phyloP scores from a whole-genome alignment of 148 eudicot genomes.

The Amaranthus palmeri region DNA sequence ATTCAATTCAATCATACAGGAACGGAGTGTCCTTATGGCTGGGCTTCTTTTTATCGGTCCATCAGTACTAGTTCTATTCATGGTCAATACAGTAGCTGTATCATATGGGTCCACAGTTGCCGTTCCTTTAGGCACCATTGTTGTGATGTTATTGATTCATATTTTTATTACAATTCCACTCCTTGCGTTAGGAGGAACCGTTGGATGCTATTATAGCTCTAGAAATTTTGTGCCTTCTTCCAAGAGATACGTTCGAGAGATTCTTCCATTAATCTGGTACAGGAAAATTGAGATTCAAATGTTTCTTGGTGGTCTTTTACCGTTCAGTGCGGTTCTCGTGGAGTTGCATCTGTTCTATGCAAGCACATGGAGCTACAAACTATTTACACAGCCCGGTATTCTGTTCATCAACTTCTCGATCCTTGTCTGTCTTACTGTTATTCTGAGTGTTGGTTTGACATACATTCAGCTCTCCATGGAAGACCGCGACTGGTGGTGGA shows the following conservation, averaged over 20 bases:
- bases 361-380: conserved; percentile 79
- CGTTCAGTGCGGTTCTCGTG: conserved; percentile 66
- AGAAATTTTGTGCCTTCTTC: conserved; percentile 42
- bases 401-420: conserved; percentile 46
- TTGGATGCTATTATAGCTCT: conserved; percentile 46
- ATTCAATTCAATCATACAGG: conserved; percentile 37
- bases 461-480: conserved; percentile 35
- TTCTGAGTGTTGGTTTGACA: conserved; percentile 38
- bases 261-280: conserved; percentile 59
- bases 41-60: conserved; percentile 64
- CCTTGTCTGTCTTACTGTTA: conserved; percentile 48
- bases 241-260: conserved; percentile 50
- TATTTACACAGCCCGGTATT: conserved; percentile 42
- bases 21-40: conserved; percentile 48
- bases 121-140: conserved; percentile 67
- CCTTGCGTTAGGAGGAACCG: conserved; percentile 57
- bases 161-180: conserved; percentile 43
- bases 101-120: conserved; percentile 55
- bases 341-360: conserved; percentile 67
- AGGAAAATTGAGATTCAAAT: conserved; percentile 55
- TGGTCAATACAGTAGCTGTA: conserved; percentile 54
- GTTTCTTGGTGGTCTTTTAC: conserved; percentile 68
- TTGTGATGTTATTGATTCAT: conserved; percentile 40
- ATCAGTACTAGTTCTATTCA: conserved; percentile 28
- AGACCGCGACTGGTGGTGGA: conserved; percentile 58